Evolutionary conservation across 768 basidiomycete genomes (phyloP), one percentile per base, ranked within the genome.

Genomic region (Gymnopilus junonius): DNA sequence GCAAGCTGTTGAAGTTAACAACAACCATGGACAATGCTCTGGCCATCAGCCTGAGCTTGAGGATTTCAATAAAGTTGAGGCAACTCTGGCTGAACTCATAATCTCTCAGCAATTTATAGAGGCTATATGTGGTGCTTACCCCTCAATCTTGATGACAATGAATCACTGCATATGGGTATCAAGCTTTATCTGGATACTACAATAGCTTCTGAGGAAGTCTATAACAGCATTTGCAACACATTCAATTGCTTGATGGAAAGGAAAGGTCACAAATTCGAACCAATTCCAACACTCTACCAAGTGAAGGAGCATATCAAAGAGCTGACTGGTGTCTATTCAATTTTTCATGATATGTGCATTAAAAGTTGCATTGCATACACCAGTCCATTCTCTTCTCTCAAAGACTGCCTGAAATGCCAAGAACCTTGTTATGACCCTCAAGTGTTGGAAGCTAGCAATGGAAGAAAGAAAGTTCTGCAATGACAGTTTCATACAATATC

Each of bases 271-370:
- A 45, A 62, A 21, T 50, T n/a, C 15, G 51, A 55, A 5, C 31
- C 21, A 8, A 15, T 48, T 12, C 54, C 61, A 3, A 32, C 43
- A 1, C 54, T 56, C 12, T 56, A n/a, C 32, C 25, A 53, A 29
- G 56, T 77, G 45, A 71, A 76, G 50, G 34, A 68, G 8, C 45
- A 55, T 3, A 61, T 79, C 8, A 59, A 63, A 11, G 20, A 72
- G 4, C 50, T 79, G 12, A 80, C 71, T 17, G 77, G 81, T 1
- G 64, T 85, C 3, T 45, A 69, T 5, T 43, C 76, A 0, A 63
- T 84, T 6, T 48, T 67, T 0, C 50, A 73, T 15, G 76, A 85
- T 61, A 85, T 84, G 82, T 85, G 82, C 53, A 59, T 69, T 0
- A 71, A 81, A 6, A 67, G 71, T 0, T 80, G 77, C 57, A 58